phyloP scores from a whole-genome alignment of 2,329 filamentous ascomycete genomes.

The Nannizziopsis barbatae region DNA sequence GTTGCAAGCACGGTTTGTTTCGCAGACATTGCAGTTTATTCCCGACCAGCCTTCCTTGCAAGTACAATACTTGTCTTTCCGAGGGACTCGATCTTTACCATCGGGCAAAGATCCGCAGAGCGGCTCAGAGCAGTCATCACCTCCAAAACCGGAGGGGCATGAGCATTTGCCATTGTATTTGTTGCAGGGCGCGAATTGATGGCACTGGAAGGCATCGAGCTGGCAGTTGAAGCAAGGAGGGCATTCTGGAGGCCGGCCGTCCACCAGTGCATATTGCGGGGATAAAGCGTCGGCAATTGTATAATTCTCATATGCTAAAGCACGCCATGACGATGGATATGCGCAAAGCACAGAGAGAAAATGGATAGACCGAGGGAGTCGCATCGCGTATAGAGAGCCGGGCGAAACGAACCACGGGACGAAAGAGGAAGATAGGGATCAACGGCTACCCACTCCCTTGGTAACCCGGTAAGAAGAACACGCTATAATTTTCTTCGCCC shows the following conservation, averaged over 20 bases:
- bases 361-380: slow-evolving; percentile 1
- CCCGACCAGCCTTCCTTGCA: slow-evolving; percentile 92
- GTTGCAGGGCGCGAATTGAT: slow-evolving; percentile 83
- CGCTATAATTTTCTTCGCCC: too few species aligned
- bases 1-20: slow-evolving; percentile 69
- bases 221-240: slow-evolving; percentile 85
- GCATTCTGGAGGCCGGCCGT: slow-evolving; percentile 50
- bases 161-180: slow-evolving; percentile 83
- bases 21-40: slow-evolving; percentile 97
- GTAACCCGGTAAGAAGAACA: background rate
- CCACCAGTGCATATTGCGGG: slow-evolving; percentile 55
- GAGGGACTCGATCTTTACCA: slow-evolving; percentile 64
- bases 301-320: slow-evolving; percentile 39
- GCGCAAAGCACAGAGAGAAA: slow-evolving; percentile 15
- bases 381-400: slow-evolving; percentile 11
- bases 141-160: slow-evolving; percentile 85
- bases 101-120: slow-evolving; percentile 81
- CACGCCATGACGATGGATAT: slow-evolving; percentile 21
- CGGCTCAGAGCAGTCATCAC: slow-evolving; percentile 84
- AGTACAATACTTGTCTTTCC: slow-evolving; percentile 60
- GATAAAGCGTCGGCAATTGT: slow-evolving; percentile 51
- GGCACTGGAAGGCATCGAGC: slow-evolving; percentile 78
- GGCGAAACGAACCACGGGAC: slow-evolving; percentile 13
- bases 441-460: background rate
- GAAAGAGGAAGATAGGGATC: slow-evolving; percentile 2